A percentile compares a stretch with the other conserved stretches of the same genome.
These are phyloP conservation scores for Eucalyptus rudis DNA, from an alignment of 345 rosid species.

Conservation along the genomic window DNA sequence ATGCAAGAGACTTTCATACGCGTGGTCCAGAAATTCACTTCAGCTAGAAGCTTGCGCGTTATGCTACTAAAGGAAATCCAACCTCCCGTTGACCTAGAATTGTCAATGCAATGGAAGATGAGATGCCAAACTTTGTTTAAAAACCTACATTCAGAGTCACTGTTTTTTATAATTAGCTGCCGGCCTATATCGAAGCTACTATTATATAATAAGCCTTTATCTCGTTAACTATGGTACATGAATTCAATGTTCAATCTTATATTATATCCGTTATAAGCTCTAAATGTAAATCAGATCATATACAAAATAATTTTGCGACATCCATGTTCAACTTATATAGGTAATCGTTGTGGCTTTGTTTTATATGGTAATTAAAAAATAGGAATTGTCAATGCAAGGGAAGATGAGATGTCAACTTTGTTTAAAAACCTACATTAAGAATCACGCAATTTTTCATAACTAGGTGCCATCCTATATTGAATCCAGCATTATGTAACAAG, in stretches of 20 bases:
- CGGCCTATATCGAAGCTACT: not conserved
- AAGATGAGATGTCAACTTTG: too few species aligned
- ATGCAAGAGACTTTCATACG: not conserved
- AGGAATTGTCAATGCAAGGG: too few species aligned
- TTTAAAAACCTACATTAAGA: too few species aligned
- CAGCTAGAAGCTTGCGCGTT: not conserved
- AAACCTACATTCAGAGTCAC: not conserved
- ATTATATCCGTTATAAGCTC: not conserved
- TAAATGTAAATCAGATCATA: not conserved
- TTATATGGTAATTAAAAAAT: not conserved
- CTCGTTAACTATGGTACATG: not conserved
- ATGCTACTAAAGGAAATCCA: not conserved
- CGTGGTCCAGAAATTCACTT: not conserved
- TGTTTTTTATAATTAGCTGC: not conserved
- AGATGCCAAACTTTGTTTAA: not conserved
- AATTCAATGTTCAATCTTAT: not conserved
- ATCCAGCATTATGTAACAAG: too few species aligned
- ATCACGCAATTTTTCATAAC: too few species aligned
- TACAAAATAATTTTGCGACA: not conserved
- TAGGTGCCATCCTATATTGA: too few species aligned
- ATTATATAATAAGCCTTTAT: not conserved
- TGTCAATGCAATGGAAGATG: not conserved
- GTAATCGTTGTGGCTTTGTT: not conserved
- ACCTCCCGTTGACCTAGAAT: not conserved
- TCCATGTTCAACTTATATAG: not conserved